These are phyloP conservation scores for Crucibulum laeve DNA, from an alignment of 768 basidiomycete genomes.

Conservation along the genomic window DNA sequence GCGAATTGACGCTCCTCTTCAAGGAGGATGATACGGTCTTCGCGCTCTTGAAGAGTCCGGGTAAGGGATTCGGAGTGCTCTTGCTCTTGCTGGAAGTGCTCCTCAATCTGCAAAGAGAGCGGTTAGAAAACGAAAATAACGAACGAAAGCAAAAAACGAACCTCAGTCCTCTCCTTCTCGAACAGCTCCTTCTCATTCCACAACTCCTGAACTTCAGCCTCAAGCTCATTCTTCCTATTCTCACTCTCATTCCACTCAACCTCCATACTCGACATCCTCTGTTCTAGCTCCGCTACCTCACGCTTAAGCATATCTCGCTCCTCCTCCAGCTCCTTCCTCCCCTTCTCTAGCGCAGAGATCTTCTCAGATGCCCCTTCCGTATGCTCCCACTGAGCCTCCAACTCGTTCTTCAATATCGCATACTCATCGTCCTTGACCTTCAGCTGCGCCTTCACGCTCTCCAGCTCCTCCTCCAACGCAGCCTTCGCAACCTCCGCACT, in stretches of 20 bases:
- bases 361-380: conserved; percentile 54
- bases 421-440: conserved; percentile 40
- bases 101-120: conserved; percentile 36
- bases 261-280: conserved; percentile 42
- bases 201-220: conserved; percentile 49
- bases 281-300: conserved; percentile 38
- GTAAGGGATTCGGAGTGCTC: conserved; percentile 45
- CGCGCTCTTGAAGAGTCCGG: conserved; percentile 45
- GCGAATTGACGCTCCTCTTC: conserved; percentile 55
- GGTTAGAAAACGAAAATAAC: background rate
- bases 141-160: conserved; percentile 19
- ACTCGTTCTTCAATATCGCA: conserved; percentile 49
- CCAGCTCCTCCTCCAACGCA: conserved; percentile 37
- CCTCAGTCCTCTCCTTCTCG: conserved; percentile 54
- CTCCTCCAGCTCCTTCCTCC: conserved; percentile 27
- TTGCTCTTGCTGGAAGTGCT: conserved; percentile 49
- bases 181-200: conserved; percentile 47
- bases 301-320: conserved; percentile 36
- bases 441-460: conserved; percentile 33
- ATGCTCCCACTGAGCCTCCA: conserved; percentile 69
- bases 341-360: conserved; percentile 33
- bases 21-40: conserved; percentile 45
- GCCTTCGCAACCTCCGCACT: conserved; percentile 39
- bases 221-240: conserved; percentile 50
- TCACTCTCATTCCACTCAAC: conserved; percentile 53